phyloP scores from a whole-genome alignment of 495 filamentous ascomycete genomes.

The Penicillium silybi region DNA sequence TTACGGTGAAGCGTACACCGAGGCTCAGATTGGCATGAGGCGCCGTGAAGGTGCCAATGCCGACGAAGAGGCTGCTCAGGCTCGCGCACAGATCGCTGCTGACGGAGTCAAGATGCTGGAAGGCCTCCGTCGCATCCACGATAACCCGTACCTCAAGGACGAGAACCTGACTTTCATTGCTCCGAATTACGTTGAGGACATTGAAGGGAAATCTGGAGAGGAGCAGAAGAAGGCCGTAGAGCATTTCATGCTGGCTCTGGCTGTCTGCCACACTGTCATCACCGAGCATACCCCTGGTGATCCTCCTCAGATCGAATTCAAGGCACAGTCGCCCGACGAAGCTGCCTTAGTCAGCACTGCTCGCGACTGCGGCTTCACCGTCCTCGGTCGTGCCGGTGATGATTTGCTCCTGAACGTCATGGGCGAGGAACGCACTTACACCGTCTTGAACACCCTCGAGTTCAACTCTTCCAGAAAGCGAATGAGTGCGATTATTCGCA shows the following conservation, averaged over 20 bases:
- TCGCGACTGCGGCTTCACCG: conserved; percentile 93
- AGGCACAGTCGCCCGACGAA: conserved; percentile 96
- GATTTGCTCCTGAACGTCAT: conserved; percentile 81
- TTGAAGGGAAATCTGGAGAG: conserved; percentile 70
- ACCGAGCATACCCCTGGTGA: conserved; percentile 85
- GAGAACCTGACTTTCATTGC: conserved; percentile 90
- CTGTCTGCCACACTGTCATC: conserved; percentile 94
- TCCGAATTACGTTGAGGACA: conserved; percentile 78
- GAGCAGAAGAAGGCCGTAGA: conserved; percentile 73
- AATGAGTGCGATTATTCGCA: conserved; percentile 96
- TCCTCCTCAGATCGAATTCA: conserved; percentile 88
- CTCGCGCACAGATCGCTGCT: conserved; percentile 72
- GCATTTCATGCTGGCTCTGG: conserved; percentile 92
- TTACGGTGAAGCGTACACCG: conserved; percentile 96
- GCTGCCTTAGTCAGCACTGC: conserved; percentile 92
- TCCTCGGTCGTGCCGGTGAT: conserved; percentile 73
- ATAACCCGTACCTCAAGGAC: conserved; percentile 88
- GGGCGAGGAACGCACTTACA: conserved; percentile 78
- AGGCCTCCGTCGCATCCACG: conserved; percentile 68
- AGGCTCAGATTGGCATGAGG: conserved; percentile 93
- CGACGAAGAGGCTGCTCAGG: conserved; percentile 70
- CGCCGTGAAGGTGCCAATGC: conserved; percentile 82
- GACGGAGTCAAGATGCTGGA: conserved; percentile 70
- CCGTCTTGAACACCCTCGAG: conserved; percentile 90
- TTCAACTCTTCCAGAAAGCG: conserved; percentile 97